Evolutionary conservation across 805 yeast species (phyloP).

Genomic region (Suhomyces tanzawaensis): DNA sequence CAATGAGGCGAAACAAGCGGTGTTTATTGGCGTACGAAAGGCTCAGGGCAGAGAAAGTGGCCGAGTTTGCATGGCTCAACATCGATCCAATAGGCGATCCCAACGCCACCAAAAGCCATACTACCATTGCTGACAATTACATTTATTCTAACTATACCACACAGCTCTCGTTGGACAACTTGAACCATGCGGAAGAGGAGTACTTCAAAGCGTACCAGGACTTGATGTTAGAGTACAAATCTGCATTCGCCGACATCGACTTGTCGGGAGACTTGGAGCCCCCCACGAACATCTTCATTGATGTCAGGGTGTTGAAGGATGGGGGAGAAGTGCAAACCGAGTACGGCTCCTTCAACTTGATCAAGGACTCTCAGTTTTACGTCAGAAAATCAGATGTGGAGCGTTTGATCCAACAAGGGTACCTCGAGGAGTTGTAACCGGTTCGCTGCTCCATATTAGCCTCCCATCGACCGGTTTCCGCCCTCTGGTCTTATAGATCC

Average conservation of each 20-base stretch:
- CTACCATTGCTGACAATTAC: conserved; percentile 9
- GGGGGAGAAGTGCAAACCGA: conserved; percentile 98
- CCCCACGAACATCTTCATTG: conserved; percentile 87
- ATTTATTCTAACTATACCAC: conserved; percentile 22
- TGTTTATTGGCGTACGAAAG: conserved; percentile 83
- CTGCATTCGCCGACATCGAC: conserved; percentile 78
- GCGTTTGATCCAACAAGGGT: conserved; percentile 90
- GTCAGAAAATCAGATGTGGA: conserved; percentile 95
- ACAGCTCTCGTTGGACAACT: conserved; percentile 40
- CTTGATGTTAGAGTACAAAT: conserved; percentile 70
- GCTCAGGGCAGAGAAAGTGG: conserved; percentile 65
- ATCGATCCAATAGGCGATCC: conserved; percentile 44
- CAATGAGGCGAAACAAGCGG: conserved; percentile 85
- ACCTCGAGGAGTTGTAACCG: conserved; percentile 64
- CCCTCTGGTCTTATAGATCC: no score
- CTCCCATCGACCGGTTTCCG: no score
- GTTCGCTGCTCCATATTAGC: no score
- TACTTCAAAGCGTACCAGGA: conserved; percentile 72
- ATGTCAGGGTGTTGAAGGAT: conserved; percentile 87
- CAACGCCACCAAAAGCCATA: background rate
- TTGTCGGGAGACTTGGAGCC: conserved; percentile 87
- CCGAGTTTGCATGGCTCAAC: conserved; percentile 69
- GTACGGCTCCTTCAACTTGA: conserved; percentile 90
- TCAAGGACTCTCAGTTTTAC: conserved; percentile 91
- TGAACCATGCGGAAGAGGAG: conserved; percentile 78